Evolutionary conservation across 129 eudicot species (phyloP).

Genomic region (Glebionis coronaria): DNA sequence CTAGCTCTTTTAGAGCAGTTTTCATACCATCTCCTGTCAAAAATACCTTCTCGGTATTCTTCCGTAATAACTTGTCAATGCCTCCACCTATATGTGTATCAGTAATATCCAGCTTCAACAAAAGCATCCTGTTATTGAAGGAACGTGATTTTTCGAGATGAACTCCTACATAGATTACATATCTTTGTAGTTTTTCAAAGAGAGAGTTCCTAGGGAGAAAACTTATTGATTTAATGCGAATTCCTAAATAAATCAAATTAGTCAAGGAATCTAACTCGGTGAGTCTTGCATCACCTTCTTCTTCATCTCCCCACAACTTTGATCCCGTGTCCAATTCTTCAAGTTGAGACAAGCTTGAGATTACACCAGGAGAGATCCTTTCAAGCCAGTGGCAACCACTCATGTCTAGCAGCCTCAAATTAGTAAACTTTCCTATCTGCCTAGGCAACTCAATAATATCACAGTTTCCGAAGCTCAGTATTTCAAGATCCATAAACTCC

Average conservation of each 20-base stretch:
- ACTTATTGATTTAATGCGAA: slow-evolving; percentile 24
- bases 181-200: slow-evolving; percentile 31
- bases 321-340: slow-evolving; percentile 44
- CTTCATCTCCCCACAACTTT: slow-evolving; percentile 27
- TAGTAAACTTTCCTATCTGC: slow-evolving; percentile 29
- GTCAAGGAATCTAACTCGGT: slow-evolving; percentile 29
- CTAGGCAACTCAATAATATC: slow-evolving; percentile 30
- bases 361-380: slow-evolving; percentile 33
- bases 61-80: slow-evolving; percentile 24
- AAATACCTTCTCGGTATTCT: slow-evolving; percentile 32
- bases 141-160: slow-evolving; percentile 26
- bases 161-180: slow-evolving; percentile 31
- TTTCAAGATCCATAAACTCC: slow-evolving; percentile 39
- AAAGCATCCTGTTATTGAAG: slow-evolving; percentile 31
- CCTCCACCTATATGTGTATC: slow-evolving; percentile 31
- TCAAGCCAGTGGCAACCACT: slow-evolving; percentile 24
- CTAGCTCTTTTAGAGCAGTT: slow-evolving; percentile 31
- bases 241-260: slow-evolving; percentile 30
- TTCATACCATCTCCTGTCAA: slow-evolving; percentile 36
- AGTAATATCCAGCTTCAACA: slow-evolving; percentile 21
- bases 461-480: slow-evolving; percentile 33
- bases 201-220: slow-evolving; percentile 19
- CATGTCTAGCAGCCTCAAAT: slow-evolving; percentile 39
- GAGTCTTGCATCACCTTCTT: slow-evolving; percentile 29
- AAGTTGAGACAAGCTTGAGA: slow-evolving; percentile 31